Conservation (phyloP, 106 monocot species). For the Cymbidium sinense region DNA sequence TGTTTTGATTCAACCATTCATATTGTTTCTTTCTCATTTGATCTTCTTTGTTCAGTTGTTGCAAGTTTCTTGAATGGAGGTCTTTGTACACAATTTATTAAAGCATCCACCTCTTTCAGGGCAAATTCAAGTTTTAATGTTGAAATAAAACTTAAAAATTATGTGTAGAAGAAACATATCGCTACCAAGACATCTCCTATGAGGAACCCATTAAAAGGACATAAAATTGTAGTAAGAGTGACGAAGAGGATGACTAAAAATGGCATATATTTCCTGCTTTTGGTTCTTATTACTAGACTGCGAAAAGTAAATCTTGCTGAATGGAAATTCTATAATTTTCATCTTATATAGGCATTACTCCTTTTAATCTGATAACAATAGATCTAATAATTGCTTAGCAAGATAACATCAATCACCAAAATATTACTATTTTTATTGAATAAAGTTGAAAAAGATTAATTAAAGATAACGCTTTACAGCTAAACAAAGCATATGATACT, state of each 20-base stretch:
- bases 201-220: conserved; percentile 62
- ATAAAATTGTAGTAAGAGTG: conserved; percentile 44
- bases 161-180: conserved; percentile 13
- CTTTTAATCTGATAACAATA: background rate
- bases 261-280: conserved; percentile 73
- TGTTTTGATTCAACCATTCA: too few species aligned
- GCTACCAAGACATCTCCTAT: conserved; percentile 39
- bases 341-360: background rate
- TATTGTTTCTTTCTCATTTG: too few species aligned
- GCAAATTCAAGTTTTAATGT: background rate
- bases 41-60: too few species aligned
- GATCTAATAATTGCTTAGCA: background rate
- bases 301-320: background rate
- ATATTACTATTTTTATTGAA: too few species aligned
- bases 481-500: too few species aligned
- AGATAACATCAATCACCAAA: background rate
- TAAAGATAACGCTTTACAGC: too few species aligned
- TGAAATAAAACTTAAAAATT: background rate
- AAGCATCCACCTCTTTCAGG: too few species aligned
- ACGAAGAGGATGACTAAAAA: conserved; percentile 67
- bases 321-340: background rate
- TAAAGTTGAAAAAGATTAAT: too few species aligned
- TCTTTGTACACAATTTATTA: too few species aligned
- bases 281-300: conserved; percentile 53
- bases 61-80: too few species aligned